Conservation (phyloP, 2,329 filamentous ascomycete genomes). For the Ophiostoma perfectum region DNA sequence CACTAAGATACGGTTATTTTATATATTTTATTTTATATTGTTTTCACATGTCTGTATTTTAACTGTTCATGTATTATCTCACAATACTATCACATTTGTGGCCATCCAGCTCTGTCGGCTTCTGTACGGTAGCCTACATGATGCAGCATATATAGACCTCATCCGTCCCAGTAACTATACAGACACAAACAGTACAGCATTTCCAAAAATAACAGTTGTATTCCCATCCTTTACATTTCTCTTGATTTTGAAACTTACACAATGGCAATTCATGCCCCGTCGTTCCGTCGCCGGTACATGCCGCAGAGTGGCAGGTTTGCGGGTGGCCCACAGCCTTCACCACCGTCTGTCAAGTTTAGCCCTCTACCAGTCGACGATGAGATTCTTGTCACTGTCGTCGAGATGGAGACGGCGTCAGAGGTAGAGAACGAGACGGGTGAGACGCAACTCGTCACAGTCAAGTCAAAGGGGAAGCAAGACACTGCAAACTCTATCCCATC, state of each 20-base stretch:
- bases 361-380: not conserved
- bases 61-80: not conserved
- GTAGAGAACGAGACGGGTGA: not conserved
- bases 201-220: no score
- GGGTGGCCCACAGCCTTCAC: not conserved
- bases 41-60: not conserved
- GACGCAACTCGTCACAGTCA: not conserved
- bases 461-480: not conserved
- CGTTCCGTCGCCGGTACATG: conserved; percentile 14
- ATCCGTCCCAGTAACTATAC: not conserved
- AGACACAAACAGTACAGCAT: not conserved
- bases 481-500: not conserved
- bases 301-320: not conserved
- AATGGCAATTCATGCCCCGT: conserved; percentile 16
- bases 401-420: not conserved
- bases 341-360: not conserved
- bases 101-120: not conserved
- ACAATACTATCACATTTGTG: not conserved
- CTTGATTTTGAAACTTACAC: not conserved
- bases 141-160: conserved; percentile 8
- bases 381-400: not conserved
- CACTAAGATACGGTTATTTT: not conserved
- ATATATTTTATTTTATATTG: not conserved
- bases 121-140: not conserved
- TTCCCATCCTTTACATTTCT: not conserved